Evolutionary conservation across 2,329 filamentous ascomycete genomes (phyloP), one percentile per base, ranked within the genome.

Genomic region (Exutisphaerella laricina): DNA sequence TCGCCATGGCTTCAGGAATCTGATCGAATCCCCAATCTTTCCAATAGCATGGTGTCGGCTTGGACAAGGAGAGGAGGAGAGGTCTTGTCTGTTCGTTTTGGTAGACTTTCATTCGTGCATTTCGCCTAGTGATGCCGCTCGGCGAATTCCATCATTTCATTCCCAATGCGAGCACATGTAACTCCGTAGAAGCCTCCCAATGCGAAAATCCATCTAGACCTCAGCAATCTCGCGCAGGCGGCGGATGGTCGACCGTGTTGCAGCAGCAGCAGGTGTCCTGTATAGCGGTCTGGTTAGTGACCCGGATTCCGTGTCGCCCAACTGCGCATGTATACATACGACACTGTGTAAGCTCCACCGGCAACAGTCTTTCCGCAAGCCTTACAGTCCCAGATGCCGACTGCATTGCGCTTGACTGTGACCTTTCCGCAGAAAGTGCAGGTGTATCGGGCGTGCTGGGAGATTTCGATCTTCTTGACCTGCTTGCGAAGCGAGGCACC

Each of bases 401-500:
- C 86, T 55, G 87, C 82, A 68, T 88, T 78, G 67, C 90, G 84
- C 79, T 66, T 66, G 52, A 66, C 63, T 23, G 84, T 85, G 70
- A 82, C 84, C 84, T 97, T 97, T 69, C 90, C 90, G 81, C 88
- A 95, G 85, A 97, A 98, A 59, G 89, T 90, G 83, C 90, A 97
- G 69, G 83, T 82, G 72, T 96, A 97, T 72, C 85, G 85, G 77
- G 88, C 88, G 80, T 98, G 92, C 75, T 97, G 92, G 66, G 87
- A 86, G 72, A 97, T 86, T 84, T 97, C 92, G 85, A 96, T 95
- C 86, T 96, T 96, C 88, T 97, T 97, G 69, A 92, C 84, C 89
- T 88, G 89, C 82, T 97, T 97, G 77, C 90, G 87, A 75, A 97
- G 88, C 67, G 92, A 97, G 70, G 92, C 90, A 89, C 90, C 92